Percentiles rank a stretch among this genome's conserved stretches.
phyloP scores from a whole-genome alignment of 257 asterid species.

The Solanum rostratum region DNA sequence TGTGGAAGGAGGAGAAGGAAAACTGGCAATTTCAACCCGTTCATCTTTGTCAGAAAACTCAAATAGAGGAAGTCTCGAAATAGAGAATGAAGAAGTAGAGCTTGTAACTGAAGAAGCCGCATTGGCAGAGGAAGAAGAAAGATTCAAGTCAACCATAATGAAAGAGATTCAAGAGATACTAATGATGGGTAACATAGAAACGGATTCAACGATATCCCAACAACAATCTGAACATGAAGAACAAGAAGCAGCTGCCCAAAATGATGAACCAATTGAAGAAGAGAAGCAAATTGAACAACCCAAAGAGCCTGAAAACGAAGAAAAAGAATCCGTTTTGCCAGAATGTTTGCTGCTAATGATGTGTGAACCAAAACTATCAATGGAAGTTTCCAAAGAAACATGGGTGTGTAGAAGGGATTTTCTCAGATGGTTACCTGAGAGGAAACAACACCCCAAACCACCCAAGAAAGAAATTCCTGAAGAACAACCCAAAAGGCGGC shows the following conservation, averaged over 20 bases:
- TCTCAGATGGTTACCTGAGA: constrained; percentile 68
- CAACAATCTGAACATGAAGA: neutral
- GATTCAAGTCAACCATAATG: constrained; percentile 1
- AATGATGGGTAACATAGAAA: neutral
- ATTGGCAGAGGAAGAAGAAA: constrained; percentile 8
- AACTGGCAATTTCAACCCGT: neutral
- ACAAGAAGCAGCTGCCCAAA: neutral
- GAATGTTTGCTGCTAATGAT: constrained; percentile 87
- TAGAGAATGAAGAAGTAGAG: constrained; percentile 16
- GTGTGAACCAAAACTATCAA: constrained; percentile 93
- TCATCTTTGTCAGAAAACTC: constrained; percentile 18
- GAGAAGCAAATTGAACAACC: neutral
- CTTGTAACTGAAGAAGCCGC: constrained; percentile 6
- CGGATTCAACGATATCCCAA: neutral
- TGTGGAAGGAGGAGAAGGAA: constrained; percentile 19
- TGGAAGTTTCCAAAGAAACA: constrained; percentile 96
- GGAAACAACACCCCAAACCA: constrained; percentile 5
- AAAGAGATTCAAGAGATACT: neutral
- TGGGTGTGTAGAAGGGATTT: constrained; percentile 95
- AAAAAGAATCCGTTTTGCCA: constrained; percentile 32
- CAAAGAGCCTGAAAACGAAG: neutral
- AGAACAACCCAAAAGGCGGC: constrained; percentile 1
- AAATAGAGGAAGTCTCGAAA: neutral
- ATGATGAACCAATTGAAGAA: neutral
- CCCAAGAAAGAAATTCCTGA: neutral